phyloP scores from a whole-genome alignment of 768 basidiomycete species.

The Collybiopsis confluens region DNA sequence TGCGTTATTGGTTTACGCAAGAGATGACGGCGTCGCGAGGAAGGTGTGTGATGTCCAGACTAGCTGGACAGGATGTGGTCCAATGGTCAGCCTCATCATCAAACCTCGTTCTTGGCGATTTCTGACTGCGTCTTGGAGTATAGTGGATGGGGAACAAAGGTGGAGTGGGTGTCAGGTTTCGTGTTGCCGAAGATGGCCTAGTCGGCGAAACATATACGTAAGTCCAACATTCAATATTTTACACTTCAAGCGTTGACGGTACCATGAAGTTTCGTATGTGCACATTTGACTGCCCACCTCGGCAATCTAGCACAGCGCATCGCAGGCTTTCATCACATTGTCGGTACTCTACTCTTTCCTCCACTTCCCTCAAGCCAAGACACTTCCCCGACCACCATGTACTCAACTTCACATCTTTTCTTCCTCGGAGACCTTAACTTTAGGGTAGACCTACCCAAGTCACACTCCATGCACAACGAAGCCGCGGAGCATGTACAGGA shows the following conservation, averaged over 20 bases:
- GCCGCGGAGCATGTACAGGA: slow-evolving; percentile 32
- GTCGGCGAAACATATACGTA: slow-evolving; percentile 83
- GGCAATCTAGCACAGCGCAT: slow-evolving; percentile 61
- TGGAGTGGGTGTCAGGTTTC: slow-evolving; percentile 84
- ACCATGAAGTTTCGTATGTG: slow-evolving; percentile 74
- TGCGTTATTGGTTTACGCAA: slow-evolving; percentile 83
- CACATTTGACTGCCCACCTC: slow-evolving; percentile 85
- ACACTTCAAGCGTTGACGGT: background rate
- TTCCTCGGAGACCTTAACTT: slow-evolving; percentile 94
- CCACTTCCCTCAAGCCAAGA: slow-evolving; percentile 38
- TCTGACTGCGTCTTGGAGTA: no score
- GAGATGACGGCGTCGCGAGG: slow-evolving; percentile 61
- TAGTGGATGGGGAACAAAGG: slow-evolving; percentile 91
- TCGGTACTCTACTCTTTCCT: slow-evolving; percentile 74
- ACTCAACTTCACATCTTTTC: slow-evolving; percentile 86
- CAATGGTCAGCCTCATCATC: slow-evolving; percentile 18
- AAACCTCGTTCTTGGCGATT: no score
- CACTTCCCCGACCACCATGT: slow-evolving; percentile 54
- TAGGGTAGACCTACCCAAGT: slow-evolving; percentile 62
- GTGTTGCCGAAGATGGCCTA: slow-evolving; percentile 53
- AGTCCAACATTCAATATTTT: slow-evolving; percentile 23
- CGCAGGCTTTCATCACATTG: slow-evolving; percentile 78
- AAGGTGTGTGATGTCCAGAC: slow-evolving; percentile 64
- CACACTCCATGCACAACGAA: slow-evolving; percentile 40
- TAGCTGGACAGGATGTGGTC: slow-evolving; percentile 70